These are phyloP conservation scores for Suillus paluster DNA, from an alignment of 768 basidiomycete genomes.

Conservation along the genomic window DNA sequence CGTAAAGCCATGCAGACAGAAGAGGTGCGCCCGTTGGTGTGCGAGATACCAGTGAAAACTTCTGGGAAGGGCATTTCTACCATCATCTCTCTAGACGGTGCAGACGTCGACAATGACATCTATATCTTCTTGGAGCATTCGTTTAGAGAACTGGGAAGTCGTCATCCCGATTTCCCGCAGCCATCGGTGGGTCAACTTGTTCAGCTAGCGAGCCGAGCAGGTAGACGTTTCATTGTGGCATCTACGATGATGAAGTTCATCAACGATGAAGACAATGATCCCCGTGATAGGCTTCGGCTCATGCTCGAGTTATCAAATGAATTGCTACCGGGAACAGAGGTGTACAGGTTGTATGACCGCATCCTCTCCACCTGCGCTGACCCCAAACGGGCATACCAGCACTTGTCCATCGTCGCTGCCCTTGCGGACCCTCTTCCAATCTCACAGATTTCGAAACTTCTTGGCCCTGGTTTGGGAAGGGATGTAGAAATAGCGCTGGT, in stretches of 20 bases:
- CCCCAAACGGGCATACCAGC: no score
- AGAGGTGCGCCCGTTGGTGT: not conserved
- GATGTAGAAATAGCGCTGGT: no score
- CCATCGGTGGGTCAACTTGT: not conserved
- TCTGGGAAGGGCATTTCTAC: not conserved
- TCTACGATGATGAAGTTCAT: not conserved
- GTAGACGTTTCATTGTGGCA: not conserved
- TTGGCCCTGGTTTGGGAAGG: no score
- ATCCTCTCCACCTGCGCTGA: no score
- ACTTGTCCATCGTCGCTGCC: no score
- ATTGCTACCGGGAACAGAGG: no score
- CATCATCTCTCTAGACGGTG: not conserved
- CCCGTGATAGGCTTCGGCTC: not conserved
- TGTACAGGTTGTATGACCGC: no score
- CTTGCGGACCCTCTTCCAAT: no score
- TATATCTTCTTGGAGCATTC: not conserved
- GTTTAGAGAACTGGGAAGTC: not conserved
- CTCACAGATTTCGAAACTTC: no score
- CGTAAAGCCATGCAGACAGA: not conserved
- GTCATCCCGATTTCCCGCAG: not conserved
- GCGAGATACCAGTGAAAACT: not conserved
- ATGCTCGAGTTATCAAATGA: not conserved
- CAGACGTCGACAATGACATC: not conserved
- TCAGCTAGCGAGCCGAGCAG: not conserved
- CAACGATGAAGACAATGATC: not conserved